These are phyloP conservation scores for Colletotrichum agaves DNA, from an alignment of 2,329 filamentous ascomycete species.

Conservation along the genomic window DNA sequence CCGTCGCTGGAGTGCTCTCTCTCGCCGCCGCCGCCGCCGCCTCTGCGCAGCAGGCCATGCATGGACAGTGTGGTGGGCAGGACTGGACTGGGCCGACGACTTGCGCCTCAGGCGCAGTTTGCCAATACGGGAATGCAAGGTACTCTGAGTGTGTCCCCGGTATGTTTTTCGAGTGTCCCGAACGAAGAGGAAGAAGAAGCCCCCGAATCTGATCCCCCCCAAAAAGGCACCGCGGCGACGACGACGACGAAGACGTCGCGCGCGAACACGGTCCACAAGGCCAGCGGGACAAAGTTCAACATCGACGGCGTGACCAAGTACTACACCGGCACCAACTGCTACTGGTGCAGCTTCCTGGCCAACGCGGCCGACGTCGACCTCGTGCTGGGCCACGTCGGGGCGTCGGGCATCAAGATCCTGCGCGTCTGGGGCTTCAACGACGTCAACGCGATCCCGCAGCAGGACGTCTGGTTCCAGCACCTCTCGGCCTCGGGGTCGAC, in stretches of 20 bases:
- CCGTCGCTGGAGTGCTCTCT: conserved; percentile 20
- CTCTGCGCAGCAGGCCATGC: conserved; percentile 39
- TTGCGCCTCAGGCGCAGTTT: conserved; percentile 52
- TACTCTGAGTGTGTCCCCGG: conserved; percentile 52
- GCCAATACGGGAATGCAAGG: conserved; percentile 48
- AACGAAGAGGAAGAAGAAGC: no score
- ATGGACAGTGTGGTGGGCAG: conserved; percentile 55
- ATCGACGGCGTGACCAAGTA: conserved; percentile 59
- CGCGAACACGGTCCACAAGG: conserved; percentile 33
- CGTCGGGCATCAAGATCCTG: conserved; percentile 65
- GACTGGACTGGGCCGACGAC: conserved; percentile 55
- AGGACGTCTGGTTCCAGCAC: conserved; percentile 57
- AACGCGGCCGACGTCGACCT: conserved; percentile 66
- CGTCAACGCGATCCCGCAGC: conserved; percentile 53
- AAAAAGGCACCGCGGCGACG: conserved; percentile 34
- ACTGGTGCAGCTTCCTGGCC: conserved; percentile 66
- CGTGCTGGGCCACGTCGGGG: conserved; percentile 58
- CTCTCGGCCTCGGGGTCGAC: conserved; percentile 59
- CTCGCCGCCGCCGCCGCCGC: conserved; percentile 23
- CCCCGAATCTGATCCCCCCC: neutral
- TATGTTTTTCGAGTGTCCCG: conserved; percentile 35
- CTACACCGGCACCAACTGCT: conserved; percentile 66
- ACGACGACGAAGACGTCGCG: conserved; percentile 34
- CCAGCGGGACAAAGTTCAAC: conserved; percentile 49
- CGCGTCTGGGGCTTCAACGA: conserved; percentile 73